Base-by-base conservation (phyloP, 495 filamentous ascomycete genomes). In the Penicillium macrosclerotiorum region DNA sequence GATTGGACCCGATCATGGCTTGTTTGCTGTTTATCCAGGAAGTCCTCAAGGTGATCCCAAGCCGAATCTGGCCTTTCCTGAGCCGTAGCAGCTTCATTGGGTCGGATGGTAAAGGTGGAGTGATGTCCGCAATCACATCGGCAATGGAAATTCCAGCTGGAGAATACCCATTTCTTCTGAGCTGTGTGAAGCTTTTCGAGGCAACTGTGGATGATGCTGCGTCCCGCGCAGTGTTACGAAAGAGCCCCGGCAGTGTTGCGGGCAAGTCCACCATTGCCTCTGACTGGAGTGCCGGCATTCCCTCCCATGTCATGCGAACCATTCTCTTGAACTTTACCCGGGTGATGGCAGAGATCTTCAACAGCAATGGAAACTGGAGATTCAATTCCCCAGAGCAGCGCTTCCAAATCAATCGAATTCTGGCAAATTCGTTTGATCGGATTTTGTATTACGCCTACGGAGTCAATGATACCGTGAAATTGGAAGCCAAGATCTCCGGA, bases 61-160 rank as follows among this genome's bases (percentile, higher is more conserved):
- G 81, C 33, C 72, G 91, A 45, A 82, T 95, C 2, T 98, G 92
- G 92, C 86, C 90, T 3, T 89, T 91, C 57, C 79, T 98, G 57
- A 78, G 85, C 4, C 76, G 88, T 37, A 94, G 86, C 60, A 75
- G 76, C 31, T 75, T 98, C 18, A 74, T 96, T 35, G 85, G 84
- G 26, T 75, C 78, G 20, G 80, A 86, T 57, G 80, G 85, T 2
- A 80, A 81, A 51, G 85, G 85, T 9, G 86, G 90, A 9, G 76
- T 83, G 35, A 75, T 97, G 47, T 74, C 82, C 18, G 78, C 78
- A 23, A 81, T 96, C 50, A 73, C 94, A 8, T 85, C 82, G 5
- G 80, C 79, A 27, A 75, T 85, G 2, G 93, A 97, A 55, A 77
- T 94, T 43, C 77, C 84, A 12, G 74, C 77, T 13, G 87, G 85